Evolutionary conservation across 2,329 filamentous ascomycete genomes (phyloP).

Genomic region (Aureobasidium vineae): DNA sequence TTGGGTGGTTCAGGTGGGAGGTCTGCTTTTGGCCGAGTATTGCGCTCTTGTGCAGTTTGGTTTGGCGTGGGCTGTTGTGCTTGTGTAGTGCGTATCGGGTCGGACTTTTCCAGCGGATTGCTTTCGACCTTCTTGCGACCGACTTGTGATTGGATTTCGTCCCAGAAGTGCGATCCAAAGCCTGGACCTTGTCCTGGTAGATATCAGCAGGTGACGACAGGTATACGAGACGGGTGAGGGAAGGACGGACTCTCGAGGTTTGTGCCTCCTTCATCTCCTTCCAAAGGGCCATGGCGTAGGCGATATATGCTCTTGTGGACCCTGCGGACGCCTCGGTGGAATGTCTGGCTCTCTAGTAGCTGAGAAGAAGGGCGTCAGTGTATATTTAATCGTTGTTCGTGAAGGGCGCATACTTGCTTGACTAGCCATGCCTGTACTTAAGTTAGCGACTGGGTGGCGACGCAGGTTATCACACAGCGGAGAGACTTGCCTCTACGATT

Average conservation of each 20-base stretch:
- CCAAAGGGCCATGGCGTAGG: slow-evolving; percentile 49
- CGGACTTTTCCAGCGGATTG: neutral
- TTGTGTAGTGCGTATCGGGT: neutral
- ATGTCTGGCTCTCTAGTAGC: slow-evolving; percentile 55
- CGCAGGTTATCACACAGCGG: neutral
- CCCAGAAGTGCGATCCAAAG: slow-evolving; percentile 53
- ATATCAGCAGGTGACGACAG: neutral
- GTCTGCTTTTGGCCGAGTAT: too few relatives aligned
- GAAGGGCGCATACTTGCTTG: slow-evolving; percentile 22
- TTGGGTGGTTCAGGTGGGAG: neutral
- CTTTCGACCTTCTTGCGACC: neutral
- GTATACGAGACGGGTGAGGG: neutral
- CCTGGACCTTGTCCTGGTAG: slow-evolving; percentile 34
- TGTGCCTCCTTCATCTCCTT: slow-evolving; percentile 50
- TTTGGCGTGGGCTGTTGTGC: neutral
- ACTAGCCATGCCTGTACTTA: slow-evolving; percentile 26
- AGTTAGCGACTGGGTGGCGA: slow-evolving; percentile 16
- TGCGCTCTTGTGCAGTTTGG: neutral
- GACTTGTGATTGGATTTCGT: slow-evolving; percentile 52
- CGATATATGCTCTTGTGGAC: slow-evolving; percentile 50
- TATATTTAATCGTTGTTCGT: neutral
- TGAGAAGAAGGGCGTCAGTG: slow-evolving; percentile 37
- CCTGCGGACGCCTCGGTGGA: slow-evolving; percentile 54
- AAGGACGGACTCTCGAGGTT: slow-evolving; percentile 44
- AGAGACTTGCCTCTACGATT: slow-evolving; percentile 20